A percentile compares a stretch with the other conserved stretches of the same genome.
phyloP scores from a whole-genome alignment of 2,329 filamentous ascomycete genomes.

The Emericellopsis atlantica region DNA sequence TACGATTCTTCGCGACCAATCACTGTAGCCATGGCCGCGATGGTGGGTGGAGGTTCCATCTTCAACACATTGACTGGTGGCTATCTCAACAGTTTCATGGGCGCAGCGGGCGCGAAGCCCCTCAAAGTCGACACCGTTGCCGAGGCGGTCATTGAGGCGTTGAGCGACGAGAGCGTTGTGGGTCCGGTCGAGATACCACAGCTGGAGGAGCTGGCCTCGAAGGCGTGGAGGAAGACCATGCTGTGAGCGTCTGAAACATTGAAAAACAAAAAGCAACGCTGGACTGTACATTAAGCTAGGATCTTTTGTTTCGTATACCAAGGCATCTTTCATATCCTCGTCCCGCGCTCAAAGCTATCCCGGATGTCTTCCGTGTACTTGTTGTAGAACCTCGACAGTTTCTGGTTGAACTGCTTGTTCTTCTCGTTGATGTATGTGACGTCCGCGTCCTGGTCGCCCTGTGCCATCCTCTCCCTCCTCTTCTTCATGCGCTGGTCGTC shows the following conservation, averaged over 20 bases:
- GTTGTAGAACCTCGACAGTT: slow-evolving; percentile 91
- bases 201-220: slow-evolving; percentile 71
- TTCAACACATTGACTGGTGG: slow-evolving; percentile 71
- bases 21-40: slow-evolving; percentile 73
- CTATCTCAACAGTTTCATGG: slow-evolving; percentile 63
- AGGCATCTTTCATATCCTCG: slow-evolving; percentile 58
- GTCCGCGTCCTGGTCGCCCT: slow-evolving; percentile 75
- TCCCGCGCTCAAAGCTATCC: slow-evolving; percentile 94
- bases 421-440: slow-evolving; percentile 99
- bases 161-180: slow-evolving; percentile 58
- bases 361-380: slow-evolving; percentile 96
- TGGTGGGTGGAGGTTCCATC: slow-evolving; percentile 60
- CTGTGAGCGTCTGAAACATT: slow-evolving; percentile 33
- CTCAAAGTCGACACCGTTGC: slow-evolving; percentile 79
- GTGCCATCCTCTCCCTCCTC: slow-evolving; percentile 63
- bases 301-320: not conserved
- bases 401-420: slow-evolving; percentile 99
- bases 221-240: slow-evolving; percentile 86
- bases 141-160: slow-evolving; percentile 78
- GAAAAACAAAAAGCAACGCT: slow-evolving; percentile 9
- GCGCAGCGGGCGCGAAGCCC: slow-evolving; percentile 73
- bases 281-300: slow-evolving; percentile 15
- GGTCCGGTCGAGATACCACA: slow-evolving; percentile 68
- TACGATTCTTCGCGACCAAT: slow-evolving; percentile 74
- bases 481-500: slow-evolving; percentile 83